Percentiles rank a stretch among this genome's conserved stretches.
These are phyloP conservation scores for Aspergillus carbonarius DNA, from an alignment of 2,329 filamentous ascomycete genomes.

Conservation along the genomic window DNA sequence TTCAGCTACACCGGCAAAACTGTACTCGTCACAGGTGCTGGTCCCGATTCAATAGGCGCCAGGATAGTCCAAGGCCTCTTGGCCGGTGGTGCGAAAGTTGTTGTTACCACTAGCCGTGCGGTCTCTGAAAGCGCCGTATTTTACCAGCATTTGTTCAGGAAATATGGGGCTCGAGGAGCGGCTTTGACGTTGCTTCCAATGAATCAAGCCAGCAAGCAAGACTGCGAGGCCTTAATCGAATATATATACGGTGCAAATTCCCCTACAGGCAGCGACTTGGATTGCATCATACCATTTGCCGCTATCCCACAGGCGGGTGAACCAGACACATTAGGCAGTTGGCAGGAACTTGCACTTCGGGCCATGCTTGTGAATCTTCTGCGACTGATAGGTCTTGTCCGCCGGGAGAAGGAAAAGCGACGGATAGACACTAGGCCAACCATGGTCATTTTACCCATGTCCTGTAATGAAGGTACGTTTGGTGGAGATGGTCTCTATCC, in stretches of 20 bases:
- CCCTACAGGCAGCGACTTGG: constrained; percentile 34
- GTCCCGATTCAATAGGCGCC: constrained; percentile 37
- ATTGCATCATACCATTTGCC: constrained; percentile 46
- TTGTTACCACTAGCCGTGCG: constrained; percentile 42
- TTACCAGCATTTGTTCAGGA: constrained; percentile 38
- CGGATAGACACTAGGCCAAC: constrained; percentile 34
- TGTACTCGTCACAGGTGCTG: constrained; percentile 40
- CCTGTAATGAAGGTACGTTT: constrained; percentile 47
- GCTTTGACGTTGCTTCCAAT: constrained; percentile 40
- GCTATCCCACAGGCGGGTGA: constrained; percentile 41
- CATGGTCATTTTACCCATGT: constrained; percentile 44
- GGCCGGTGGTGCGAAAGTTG: constrained; percentile 36
- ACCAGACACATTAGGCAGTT: constrained; percentile 33
- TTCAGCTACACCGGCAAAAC: constrained; percentile 30
- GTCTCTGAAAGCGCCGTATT: constrained; percentile 28
- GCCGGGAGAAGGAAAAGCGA: constrained; percentile 14
- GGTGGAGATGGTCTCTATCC: constrained; percentile 47
- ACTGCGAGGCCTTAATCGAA: constrained; percentile 37
- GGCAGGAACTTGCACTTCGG: constrained; percentile 18
- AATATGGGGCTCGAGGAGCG: constrained; percentile 34
- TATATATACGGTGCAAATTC: constrained; percentile 37
- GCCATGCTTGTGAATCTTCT: constrained; percentile 40
- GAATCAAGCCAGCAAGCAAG: constrained; percentile 44
- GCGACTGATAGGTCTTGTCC: constrained; percentile 38
- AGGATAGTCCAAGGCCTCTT: constrained; percentile 35